Evolutionary conservation across 2,329 filamentous ascomycete species (phyloP), one percentile per base, ranked within the genome.

Genomic region (Fusarium sp.): DNA sequence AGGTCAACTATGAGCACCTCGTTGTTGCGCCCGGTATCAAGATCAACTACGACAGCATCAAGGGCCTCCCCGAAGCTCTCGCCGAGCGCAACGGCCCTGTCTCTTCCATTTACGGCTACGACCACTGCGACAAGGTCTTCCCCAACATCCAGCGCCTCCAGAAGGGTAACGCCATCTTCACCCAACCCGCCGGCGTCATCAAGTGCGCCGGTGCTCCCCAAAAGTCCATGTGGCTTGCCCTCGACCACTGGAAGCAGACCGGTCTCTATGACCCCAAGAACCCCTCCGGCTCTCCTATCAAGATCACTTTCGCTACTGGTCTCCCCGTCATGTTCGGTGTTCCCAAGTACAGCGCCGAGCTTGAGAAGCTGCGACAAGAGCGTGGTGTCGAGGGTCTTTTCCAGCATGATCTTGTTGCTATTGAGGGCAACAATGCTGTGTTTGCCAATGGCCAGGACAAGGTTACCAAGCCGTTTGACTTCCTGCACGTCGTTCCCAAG

Each of bases 121-220:
- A 90, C 50, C 85, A 83, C 2, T 86, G 84, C 77, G 85, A 86
- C 81, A 90, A 90, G 82, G 85, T 86, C 9, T 88, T 86, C 75
- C 75, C 77, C 36, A 85, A 81, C 3, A 83, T 90, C 22, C 74
- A 87, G 66, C 84, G 81, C 28, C 81, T 90, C 32, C 75, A 83
- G 13, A 83, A 84, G 65, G 89, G 89, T 6, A 81, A 77, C 9
- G 89, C 89, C 42, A 85, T 91, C 72, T 91, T 91, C 82, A 90
- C 88, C 3, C 89, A 90, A 70, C 89, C 89, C 5, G 83, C 87
- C 2, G 88, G 89, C 50, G 82, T 86, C 11, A 84, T 91, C 80
- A 91, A 91, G 80, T 91, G 89, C 70, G 89, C 89, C 6, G 89
- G 89, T 48, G 89, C 88, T 6, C 89, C 89, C 17, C 89, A 91